Evolutionary conservation across 441 rosid species (phyloP), one percentile per base, ranked within the genome.

Genomic region (Corymbia citriodora): DNA sequence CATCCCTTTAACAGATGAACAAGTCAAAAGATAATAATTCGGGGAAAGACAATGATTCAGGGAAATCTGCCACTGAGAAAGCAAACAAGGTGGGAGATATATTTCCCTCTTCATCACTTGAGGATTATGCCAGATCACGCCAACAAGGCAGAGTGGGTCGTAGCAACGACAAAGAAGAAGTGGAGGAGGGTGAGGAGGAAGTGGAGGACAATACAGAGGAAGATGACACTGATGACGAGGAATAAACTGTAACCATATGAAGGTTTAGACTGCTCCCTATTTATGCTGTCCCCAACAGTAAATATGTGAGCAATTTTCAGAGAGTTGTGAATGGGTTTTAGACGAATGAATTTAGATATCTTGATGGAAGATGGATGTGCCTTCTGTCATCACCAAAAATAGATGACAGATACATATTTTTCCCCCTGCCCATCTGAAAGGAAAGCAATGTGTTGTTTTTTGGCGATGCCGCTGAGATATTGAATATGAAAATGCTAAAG

Each of bases 31-130:
- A 96, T 4, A 93, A 93, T 36, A 92, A 92, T 82, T 89, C 96
- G 49, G 93, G 90, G 23, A 95, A 93, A 91, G 72, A 63, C 29
- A 33, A 63, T 13, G 33, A 63, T 87, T 90, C 96, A 53, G 93
- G 90, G 29, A 95, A 93, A 90, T 40, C 87, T 11, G 92, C 93
- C 10, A 65, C 93, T 55, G 93, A 93, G 87, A 95, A 94, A 88
- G 96, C 94, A 63, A 95, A 92, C 91, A 96, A 95, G 93, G 99
- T 96, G 55, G 98, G 99, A 87, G 99, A 96, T 55, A 91, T 97
- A 90, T 98, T 96, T 93, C 99, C 98, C 19, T 89, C 96, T 40
- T 92, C 95, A 91, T 95, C 99, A 12, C 98, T 98, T 33, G 99
- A 98, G 90, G 96, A 94, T 87, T 97, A 98, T 93, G 98, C 97